Base-by-base conservation (phyloP, 805 yeast species). In the Jamesozyma gamospora region DNA sequence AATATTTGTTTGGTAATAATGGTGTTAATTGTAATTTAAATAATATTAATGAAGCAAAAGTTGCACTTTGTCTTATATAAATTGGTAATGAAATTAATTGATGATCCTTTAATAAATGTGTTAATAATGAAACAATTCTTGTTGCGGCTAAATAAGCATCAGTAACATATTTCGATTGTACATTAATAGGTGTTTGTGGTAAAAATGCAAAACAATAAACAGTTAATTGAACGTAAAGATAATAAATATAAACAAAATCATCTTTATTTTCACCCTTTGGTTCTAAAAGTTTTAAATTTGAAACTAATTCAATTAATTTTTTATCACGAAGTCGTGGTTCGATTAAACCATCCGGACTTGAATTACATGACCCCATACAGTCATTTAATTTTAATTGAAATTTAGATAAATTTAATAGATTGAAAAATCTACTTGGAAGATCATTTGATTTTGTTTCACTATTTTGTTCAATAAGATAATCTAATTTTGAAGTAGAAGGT, bases 131-230 rank as follows among this genome's bases (percentile, higher is more conserved):
- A 16, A 88, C 76, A 27, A 85, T 75, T 42, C 88, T 70, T 0
- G 96, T 88, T 2, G 94, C 84, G 1, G 86, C 64, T 37, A 82
- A 63, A 57, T 85, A 87, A 0, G 94, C 94, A 27, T 77, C 74
- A 15, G 85, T 79, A 12, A 87, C 88, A 56, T 82, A 86, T 51
- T 79, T 77, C 1, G 85, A 81, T 60, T 85, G 95, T 59, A 84
- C 94, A 48, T 81, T 92, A 39, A 78, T 72, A 8, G 95, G 86
- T 0, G 94, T 82, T 17, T 85, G 88, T n/a, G 95, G 90, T 43
- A 86, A 65, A 50, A 88, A 88, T 3, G 95, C 90, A 69, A 84
- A 88, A 42, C 88, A 77, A 56, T 95, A 84, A 33, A 88, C 72
- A 74, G 83, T 81, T 45, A 85, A 67, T 51, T 81, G 77, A 35